These are phyloP conservation scores for Mucor racemosus DNA, from an alignment of 371 early-diverging fungal species.

Conservation along the genomic window DNA sequence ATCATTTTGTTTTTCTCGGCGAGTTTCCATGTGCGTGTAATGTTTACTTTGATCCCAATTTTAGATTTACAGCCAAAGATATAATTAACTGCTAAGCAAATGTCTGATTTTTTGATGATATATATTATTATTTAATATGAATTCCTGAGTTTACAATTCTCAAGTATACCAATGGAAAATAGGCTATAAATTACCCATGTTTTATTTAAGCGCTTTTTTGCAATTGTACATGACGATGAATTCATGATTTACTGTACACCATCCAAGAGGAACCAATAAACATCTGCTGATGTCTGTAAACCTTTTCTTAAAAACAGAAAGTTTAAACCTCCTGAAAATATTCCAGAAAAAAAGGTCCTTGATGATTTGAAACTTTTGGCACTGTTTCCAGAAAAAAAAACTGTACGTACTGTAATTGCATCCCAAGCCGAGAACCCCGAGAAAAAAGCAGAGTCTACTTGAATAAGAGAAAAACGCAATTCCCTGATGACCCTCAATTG, in stretches of 20 bases:
- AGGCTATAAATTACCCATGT: too few relatives aligned
- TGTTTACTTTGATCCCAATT: neutral
- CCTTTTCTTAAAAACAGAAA: neutral
- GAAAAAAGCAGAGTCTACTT: too few relatives aligned
- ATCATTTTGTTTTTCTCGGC: neutral
- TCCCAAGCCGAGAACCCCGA: neutral
- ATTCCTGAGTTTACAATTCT: too few relatives aligned
- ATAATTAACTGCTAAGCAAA: neutral
- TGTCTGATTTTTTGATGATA: too few relatives aligned
- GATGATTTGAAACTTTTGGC: neutral
- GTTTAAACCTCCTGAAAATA: neutral
- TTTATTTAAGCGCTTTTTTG: slow-evolving; percentile 2
- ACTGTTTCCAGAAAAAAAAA: neutral
- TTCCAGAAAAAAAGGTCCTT: too few relatives aligned
- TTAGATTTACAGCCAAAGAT: neutral
- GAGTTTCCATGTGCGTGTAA: neutral
- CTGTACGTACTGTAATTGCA: too few relatives aligned
- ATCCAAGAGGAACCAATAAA: neutral
- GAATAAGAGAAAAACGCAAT: too few relatives aligned
- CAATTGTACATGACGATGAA: neutral
- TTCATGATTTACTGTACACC: neutral
- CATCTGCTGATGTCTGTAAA: neutral
- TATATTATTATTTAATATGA: too few relatives aligned
- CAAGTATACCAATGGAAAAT: neutral
- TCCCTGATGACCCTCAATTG: neutral